These are phyloP conservation scores for Colletotrichum gigasporum DNA, from an alignment of 2,329 filamentous ascomycete genomes.

Conservation along the genomic window DNA sequence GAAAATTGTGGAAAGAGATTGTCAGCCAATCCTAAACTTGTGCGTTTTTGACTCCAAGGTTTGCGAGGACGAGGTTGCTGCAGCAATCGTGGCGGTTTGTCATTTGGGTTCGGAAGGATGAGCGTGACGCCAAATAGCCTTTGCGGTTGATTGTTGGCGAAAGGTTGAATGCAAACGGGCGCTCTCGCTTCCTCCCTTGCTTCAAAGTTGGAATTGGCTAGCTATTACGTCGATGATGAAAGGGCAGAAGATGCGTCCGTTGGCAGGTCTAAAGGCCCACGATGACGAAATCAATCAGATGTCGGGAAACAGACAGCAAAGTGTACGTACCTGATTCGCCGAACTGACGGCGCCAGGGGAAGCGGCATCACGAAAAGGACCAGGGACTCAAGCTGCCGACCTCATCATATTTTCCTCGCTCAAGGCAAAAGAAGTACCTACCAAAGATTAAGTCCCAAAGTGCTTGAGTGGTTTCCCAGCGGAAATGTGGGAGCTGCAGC, in stretches of 20 bases:
- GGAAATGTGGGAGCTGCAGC: not conserved
- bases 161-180: not conserved
- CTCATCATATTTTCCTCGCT: no score
- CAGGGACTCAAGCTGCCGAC: no score
- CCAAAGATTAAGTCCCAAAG: no score
- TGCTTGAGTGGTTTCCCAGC: not conserved
- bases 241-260: not conserved
- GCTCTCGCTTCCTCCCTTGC: not conserved
- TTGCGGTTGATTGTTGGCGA: not conserved
- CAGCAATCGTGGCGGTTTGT: conserved; percentile 14
- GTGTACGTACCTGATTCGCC: no score
- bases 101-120: conserved; percentile 14
- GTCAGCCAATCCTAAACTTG: conserved; percentile 15
- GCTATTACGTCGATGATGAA: not conserved
- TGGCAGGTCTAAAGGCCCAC: not conserved
- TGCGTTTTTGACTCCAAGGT: conserved; percentile 3
- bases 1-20: conserved; percentile 16
- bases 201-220: not conserved
- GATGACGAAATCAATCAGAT: not conserved
- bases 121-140: not conserved
- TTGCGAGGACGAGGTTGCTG: conserved; percentile 10
- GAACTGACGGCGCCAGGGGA: no score
- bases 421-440: no score
- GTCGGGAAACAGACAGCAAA: no score
- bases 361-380: no score